Evolutionary conservation across 2,329 filamentous ascomycete species (phyloP), one percentile per base, ranked within the genome.

Genomic region (Ampelomyces quisqualis): DNA sequence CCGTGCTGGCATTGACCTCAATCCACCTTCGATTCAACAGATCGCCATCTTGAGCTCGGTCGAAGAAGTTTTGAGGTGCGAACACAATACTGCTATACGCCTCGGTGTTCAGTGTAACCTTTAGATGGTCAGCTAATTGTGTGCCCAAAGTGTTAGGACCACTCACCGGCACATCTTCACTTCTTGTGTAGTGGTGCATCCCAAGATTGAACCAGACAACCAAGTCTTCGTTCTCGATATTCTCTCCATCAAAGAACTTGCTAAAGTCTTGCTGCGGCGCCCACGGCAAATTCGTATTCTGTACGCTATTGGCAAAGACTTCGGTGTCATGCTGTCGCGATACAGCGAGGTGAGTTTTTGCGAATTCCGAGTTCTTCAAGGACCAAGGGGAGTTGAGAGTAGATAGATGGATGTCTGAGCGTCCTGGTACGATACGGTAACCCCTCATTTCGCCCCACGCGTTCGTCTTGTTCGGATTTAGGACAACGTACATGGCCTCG

Each of bases 191-290:
- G 29, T 70, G 53, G 52, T 77, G 75, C 57, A 74, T 73, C 26
- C 75, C 75, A 5, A 78, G 58, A 47, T 77, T 77, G 54, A 77
- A 72, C 64, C 73, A 78, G 3, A 77, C 43, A 2, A 77, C 73
- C 3, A 64, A 17, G 43, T 70, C 67, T 39, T 70, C 64, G 20
- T 67, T 60, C 14, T 71, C 68, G 3, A 73, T 50, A 43, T 57
- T 55, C 52, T 78, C 74, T 21, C 62, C 67, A 46, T 78, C 62
- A 29, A 77, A 74, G 60, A 79, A 78, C 19, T 72, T 69, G 40
- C 58, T 57, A 49, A 81, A 80, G 53, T 79, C 68, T 28, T 74
- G 64, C 35, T 70, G 66, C 6, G 72, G 73, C 41, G 71, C 68
- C 30, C 60, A 56, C 13, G 67, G 68, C 9, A 67, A 50, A 28